phyloP scores from a whole-genome alignment of 1,284 basidiomycete species.

The Phellopilus nigrolimitatus region DNA sequence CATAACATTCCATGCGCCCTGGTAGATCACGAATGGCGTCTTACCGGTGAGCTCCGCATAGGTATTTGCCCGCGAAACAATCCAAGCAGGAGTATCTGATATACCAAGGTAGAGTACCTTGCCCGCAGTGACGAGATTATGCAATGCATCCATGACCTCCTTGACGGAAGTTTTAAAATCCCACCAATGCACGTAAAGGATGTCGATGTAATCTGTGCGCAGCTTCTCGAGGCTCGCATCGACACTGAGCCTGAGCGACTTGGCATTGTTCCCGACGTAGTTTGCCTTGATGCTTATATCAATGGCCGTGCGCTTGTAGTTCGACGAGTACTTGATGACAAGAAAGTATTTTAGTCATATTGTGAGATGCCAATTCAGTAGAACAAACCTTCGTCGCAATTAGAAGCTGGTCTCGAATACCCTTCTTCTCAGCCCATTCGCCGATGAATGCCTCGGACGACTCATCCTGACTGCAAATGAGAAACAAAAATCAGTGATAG shows the following conservation, averaged over 20 bases:
- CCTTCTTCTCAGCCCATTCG: constrained; percentile 40
- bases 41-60: constrained; percentile 28
- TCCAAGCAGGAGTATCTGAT: constrained; percentile 28
- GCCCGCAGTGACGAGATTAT: constrained; percentile 35
- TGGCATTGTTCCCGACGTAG: constrained; percentile 34
- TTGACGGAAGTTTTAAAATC: constrained; percentile 32
- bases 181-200: constrained; percentile 22
- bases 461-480: constrained; percentile 32
- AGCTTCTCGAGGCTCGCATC: constrained; percentile 35
- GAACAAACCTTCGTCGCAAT: constrained; percentile 41
- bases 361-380: too few relatives aligned
- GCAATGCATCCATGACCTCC: constrained; percentile 15
- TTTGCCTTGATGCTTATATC: constrained; percentile 26
- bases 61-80: constrained; percentile 20
- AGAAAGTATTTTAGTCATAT: constrained; percentile 11
- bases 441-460: constrained; percentile 39
- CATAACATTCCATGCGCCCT: constrained; percentile 32
- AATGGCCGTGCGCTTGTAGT: constrained; percentile 24
- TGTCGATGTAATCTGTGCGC: not conserved
- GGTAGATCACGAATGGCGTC: constrained; percentile 31
- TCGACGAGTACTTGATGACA: constrained; percentile 30
- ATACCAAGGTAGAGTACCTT: constrained; percentile 39
- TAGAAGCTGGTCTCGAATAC: constrained; percentile 42
- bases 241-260: constrained; percentile 30
- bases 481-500: not conserved